These are phyloP conservation scores for Marchantia polymorpha DNA, from an alignment of 225 moss, liverwort and hornwort genomes.

Conservation along the genomic window DNA sequence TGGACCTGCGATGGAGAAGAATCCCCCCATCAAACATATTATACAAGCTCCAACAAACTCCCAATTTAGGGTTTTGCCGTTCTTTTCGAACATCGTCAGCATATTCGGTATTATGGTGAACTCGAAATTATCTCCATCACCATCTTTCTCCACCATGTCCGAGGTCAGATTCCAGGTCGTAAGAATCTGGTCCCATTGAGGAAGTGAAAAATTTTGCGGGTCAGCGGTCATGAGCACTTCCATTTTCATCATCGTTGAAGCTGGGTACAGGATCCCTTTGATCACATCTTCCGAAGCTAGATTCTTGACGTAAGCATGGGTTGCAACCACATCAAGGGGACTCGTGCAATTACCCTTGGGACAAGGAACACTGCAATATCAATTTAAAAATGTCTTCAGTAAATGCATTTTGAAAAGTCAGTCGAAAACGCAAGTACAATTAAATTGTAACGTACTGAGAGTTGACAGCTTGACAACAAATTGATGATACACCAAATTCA, in stretches of 20 bases:
- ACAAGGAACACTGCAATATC: conserved; percentile 54
- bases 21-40: conserved; percentile 44
- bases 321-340: conserved; percentile 51
- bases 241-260: conserved; percentile 37
- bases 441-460: neutral
- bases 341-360: conserved; percentile 47
- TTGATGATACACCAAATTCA: neutral
- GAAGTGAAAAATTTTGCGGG: conserved; percentile 35
- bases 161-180: conserved; percentile 36
- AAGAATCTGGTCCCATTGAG: conserved; percentile 44
- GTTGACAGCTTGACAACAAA: neutral
- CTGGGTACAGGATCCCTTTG: conserved; percentile 44
- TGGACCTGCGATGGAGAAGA: conserved; percentile 41
- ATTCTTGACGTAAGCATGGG: conserved; percentile 31
- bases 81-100: conserved; percentile 31
- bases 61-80: conserved; percentile 30
- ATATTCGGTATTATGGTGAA: conserved; percentile 36
- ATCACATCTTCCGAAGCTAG: conserved; percentile 40
- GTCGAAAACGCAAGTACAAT: neutral
- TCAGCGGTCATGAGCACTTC: conserved; percentile 45
- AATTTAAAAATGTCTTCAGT: neutral
- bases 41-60: conserved; percentile 49
- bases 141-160: conserved; percentile 24
- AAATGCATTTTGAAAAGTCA: neutral
- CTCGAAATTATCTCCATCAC: neutral